Conservation (phyloP, 2,329 filamentous ascomycete species). For the Grosmannia penicillata region DNA sequence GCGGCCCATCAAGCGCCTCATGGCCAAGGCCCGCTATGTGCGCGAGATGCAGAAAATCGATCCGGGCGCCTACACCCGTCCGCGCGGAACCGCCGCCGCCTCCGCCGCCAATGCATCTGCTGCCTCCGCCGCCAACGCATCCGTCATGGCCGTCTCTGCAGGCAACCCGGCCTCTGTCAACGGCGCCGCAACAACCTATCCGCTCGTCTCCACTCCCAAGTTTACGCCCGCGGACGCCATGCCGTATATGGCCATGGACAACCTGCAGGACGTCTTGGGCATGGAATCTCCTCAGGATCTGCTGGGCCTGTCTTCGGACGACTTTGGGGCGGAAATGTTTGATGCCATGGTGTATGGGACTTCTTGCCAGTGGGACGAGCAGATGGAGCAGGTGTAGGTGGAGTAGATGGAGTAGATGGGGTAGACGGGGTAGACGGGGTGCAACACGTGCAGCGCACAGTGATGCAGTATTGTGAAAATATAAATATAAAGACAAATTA, state of each 20-base stretch:
- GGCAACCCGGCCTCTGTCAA: not conserved
- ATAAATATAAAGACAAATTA: not conserved
- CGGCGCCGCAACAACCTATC: not conserved
- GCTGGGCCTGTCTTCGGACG: not conserved
- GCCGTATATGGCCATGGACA: not conserved
- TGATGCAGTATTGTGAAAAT: not conserved
- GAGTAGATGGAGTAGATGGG: not conserved
- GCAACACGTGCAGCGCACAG: not conserved
- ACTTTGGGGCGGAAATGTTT: not conserved
- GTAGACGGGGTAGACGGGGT: not conserved
- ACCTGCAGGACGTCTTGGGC: not conserved
- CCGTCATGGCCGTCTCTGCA: not conserved
- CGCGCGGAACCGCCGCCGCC: not conserved
- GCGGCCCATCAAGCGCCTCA: constrained; percentile 1
- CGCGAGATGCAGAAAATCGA: not conserved
- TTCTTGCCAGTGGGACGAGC: not conserved
- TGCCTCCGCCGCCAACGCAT: not conserved
- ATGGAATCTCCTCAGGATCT: not conserved
- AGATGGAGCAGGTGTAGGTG: not conserved
- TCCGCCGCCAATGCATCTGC: not conserved
- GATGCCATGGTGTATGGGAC: not conserved
- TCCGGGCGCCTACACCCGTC: not conserved
- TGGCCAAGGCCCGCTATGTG: constrained; percentile 1
- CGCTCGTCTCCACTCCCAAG: not conserved
- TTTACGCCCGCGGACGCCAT: not conserved